Conservation (phyloP, 75 land plant species). For the Picea glauca region DNA sequence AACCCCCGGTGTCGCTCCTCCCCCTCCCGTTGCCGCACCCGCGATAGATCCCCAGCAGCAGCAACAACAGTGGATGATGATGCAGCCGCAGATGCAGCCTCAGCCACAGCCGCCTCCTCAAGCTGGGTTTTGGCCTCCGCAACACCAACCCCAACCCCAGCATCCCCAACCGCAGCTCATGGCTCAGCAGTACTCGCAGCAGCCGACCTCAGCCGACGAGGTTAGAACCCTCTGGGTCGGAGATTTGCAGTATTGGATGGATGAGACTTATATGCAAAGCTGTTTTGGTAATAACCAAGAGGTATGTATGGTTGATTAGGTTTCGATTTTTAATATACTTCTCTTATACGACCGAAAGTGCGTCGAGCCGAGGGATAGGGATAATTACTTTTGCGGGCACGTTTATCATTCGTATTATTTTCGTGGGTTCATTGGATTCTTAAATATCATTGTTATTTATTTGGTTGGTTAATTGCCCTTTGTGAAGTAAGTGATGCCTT, state of each 20-base stretch:
- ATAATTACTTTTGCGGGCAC: no score
- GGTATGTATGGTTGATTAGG: constrained; percentile 14
- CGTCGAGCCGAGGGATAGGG: no score
- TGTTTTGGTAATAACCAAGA: constrained; percentile 35
- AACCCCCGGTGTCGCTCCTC: constrained; percentile 1
- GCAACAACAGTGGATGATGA: constrained; percentile 16
- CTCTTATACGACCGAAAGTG: neutral
- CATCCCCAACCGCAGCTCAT: constrained; percentile 2
- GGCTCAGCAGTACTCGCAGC: constrained; percentile 15
- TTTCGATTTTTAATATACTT: neutral
- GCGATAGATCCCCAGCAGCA: constrained; percentile 13
- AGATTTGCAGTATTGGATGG: constrained; percentile 56
- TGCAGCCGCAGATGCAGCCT: constrained; percentile 11
- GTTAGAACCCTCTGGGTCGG: constrained; percentile 52
- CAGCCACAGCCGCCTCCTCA: constrained; percentile 4
- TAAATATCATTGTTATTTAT: no score
- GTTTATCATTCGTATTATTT: no score
- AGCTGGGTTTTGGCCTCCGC: neutral
- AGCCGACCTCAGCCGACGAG: constrained; percentile 38
- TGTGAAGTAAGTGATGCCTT: no score
- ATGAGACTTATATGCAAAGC: constrained; percentile 36
- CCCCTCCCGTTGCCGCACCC: neutral
- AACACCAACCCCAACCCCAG: constrained; percentile 12
- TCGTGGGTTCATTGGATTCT: no score
- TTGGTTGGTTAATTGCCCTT: no score